Evolutionary conservation across 2,329 filamentous ascomycete genomes (phyloP), one percentile per base, ranked within the genome.

Genomic region (Claviceps quebecensis): DNA sequence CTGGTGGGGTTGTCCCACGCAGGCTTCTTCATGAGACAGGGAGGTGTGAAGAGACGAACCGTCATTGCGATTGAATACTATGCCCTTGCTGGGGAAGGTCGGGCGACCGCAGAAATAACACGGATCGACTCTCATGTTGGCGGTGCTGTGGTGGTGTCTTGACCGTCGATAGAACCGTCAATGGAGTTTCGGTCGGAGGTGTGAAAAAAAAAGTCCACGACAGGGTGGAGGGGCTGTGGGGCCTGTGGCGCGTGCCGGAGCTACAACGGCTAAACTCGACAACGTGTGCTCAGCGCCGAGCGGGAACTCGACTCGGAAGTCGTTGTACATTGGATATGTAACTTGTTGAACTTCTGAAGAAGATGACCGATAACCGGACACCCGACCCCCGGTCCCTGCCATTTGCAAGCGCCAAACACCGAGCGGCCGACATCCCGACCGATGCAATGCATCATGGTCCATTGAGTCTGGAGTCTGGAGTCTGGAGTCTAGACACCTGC

Each of bases 31-130:
- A 29, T 29, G 1, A 9, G 3, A 29, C 29, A 29, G 29, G 45
- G 16, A 41, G 29, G 22, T 36, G 7, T 17, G 26, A 46, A 8
- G 17, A 23, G 47, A 56, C 61, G 51, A 61, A 63, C 67, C 69
- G 63, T 76, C 73, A 58, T 75, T 75, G 50, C 73, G 67, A 53
- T 73, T 69, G 60, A 75, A 75, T 22, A 66, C 68, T 46, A 79
- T 78, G 55, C 76, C 75, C 65, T 79, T 80, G 66, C 71, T 73
- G 45, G 74, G 74, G 60, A 75, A 77, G 51, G 72, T 69, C 58
- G 73, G 73, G 57, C 73, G 67, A 59, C 67, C 67, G 64, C 70
- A 72, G 54, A 72, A 72, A 58, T 67, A 71, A 59, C 70, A 72
- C 45, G 67, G 67, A 56, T 72, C 69, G 61, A 72, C 49, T 50